These are phyloP conservation scores for Yamadazyma paraphyllophila DNA, from an alignment of 805 yeast species.

Conservation along the genomic window DNA sequence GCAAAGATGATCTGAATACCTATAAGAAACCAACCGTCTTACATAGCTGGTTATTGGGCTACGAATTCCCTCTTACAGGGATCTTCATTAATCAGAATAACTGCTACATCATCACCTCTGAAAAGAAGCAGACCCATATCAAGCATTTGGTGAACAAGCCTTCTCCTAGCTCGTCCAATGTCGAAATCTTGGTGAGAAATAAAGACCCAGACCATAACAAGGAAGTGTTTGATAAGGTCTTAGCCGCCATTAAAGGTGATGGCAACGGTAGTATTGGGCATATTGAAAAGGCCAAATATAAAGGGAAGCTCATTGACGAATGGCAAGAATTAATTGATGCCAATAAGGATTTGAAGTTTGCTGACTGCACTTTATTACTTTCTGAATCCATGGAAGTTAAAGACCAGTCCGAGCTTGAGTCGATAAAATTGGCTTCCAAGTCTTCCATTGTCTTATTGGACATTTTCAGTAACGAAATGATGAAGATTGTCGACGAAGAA, in stretches of 20 bases:
- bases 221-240: slow-evolving; percentile 58
- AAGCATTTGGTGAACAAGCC: slow-evolving; percentile 49
- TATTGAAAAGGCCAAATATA: slow-evolving; percentile 72
- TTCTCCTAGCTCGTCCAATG: slow-evolving; percentile 39
- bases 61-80: slow-evolving; percentile 92
- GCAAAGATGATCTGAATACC: slow-evolving; percentile 84
- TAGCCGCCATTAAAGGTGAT: slow-evolving; percentile 41
- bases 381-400: slow-evolving; percentile 61
- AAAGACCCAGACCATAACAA: slow-evolving; percentile 80
- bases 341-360: slow-evolving; percentile 33
- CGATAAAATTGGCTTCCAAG: slow-evolving; percentile 68
- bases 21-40: slow-evolving; percentile 83
- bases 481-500: slow-evolving; percentile 83
- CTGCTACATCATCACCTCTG: slow-evolving; percentile 69
- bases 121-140: slow-evolving; percentile 81
- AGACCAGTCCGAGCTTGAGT: slow-evolving; percentile 72
- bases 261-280: slow-evolving; percentile 50
- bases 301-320: slow-evolving; percentile 81
- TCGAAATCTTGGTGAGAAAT: slow-evolving; percentile 67
- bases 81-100: slow-evolving; percentile 61
- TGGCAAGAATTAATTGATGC: slow-evolving; percentile 52
- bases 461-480: slow-evolving; percentile 83
- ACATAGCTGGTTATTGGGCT: slow-evolving; percentile 90
- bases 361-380: slow-evolving; percentile 54
- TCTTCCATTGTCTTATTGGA: slow-evolving; percentile 79